phyloP scores from a whole-genome alignment of 176 grass and related monocot species.

The Musa schizocarpa region DNA sequence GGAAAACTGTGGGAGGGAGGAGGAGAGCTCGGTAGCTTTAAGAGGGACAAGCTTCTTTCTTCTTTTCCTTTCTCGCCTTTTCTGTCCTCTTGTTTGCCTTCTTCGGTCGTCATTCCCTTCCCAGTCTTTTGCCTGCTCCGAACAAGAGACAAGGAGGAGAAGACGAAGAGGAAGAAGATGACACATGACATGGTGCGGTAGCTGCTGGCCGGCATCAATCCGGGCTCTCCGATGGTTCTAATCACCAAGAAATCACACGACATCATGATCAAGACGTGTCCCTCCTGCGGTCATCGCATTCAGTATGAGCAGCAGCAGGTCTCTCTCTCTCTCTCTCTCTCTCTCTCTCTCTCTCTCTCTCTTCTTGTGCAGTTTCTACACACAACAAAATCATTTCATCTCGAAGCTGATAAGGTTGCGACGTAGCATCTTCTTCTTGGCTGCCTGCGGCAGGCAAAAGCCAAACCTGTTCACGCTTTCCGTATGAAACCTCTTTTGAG shows the following conservation, averaged over 20 bases:
- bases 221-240: background rate
- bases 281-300: constrained; percentile 14
- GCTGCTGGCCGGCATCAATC: background rate
- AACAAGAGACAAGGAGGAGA: background rate
- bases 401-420: background rate
- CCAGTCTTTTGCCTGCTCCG: background rate
- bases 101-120: background rate
- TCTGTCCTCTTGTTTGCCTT: background rate
- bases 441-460: too few relatives aligned
- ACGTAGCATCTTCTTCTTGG: background rate
- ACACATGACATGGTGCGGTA: background rate
- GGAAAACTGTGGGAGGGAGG: background rate
- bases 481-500: too few relatives aligned
- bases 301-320: background rate
- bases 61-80: background rate
- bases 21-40: background rate
- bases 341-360: background rate
- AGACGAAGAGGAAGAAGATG: background rate
- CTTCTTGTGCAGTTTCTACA: background rate
- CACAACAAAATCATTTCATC: background rate
- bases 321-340: background rate
- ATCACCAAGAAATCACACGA: constrained; percentile 1
- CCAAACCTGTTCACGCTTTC: too few relatives aligned
- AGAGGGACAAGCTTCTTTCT: background rate
- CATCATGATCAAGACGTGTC: background rate